Conservation (phyloP, 768 basidiomycete species). For the Lactarius akahatsu region DNA sequence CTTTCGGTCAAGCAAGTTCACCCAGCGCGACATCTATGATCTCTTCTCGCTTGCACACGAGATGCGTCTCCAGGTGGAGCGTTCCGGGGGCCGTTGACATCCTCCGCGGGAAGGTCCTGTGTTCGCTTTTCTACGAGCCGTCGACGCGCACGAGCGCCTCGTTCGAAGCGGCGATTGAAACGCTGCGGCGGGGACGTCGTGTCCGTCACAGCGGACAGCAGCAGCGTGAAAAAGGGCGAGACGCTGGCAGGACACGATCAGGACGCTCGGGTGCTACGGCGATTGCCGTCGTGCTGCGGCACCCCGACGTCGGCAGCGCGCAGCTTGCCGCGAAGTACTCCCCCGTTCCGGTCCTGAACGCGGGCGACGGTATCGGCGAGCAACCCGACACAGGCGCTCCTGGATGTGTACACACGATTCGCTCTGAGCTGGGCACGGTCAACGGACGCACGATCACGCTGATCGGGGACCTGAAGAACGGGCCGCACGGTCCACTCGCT, state of each 20-base stretch:
- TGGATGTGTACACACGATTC: constrained; percentile 93
- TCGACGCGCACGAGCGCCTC: constrained; percentile 94
- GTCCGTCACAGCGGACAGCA: constrained; percentile 73
- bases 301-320: constrained; percentile 92
- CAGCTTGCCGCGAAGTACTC: constrained; percentile 95
- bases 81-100: constrained; percentile 85
- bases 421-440: constrained; percentile 96
- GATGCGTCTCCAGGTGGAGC: constrained; percentile 95
- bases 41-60: constrained; percentile 94
- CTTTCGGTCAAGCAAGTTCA: constrained; percentile 94
- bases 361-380: constrained; percentile 95
- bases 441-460: constrained; percentile 92
- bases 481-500: constrained; percentile 96
- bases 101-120: constrained; percentile 86
- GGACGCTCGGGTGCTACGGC: constrained; percentile 92
- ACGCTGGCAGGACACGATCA: constrained; percentile 87
- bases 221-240: constrained; percentile 94
- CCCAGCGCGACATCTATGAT: constrained; percentile 83
- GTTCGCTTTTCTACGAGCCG: constrained; percentile 93
- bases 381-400: constrained; percentile 93
- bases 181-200: constrained; percentile 95
- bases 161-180: constrained; percentile 99
- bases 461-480: constrained; percentile 96
- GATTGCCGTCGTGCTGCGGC: constrained; percentile 93
- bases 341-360: constrained; percentile 93